Evolutionary conservation across 208 protist species (phyloP).

Genomic region (Crithidia expoeki): DNA sequence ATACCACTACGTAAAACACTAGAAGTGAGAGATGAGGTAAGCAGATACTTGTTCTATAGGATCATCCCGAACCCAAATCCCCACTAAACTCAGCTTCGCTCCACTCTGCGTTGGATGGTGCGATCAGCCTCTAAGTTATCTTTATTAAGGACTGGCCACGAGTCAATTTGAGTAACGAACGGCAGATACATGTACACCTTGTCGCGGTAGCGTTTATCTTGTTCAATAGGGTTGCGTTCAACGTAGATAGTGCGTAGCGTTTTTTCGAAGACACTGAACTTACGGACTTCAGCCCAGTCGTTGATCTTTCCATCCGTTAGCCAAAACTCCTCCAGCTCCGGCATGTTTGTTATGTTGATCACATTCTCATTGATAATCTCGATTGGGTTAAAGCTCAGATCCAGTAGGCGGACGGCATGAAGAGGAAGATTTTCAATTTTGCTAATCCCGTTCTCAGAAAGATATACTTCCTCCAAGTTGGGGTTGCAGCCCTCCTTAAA

Average conservation of each 20-base stretch:
- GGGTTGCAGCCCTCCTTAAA: slow-evolving; percentile 70
- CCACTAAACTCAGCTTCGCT: slow-evolving; percentile 11
- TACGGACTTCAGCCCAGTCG: slow-evolving; percentile 81
- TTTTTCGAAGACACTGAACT: slow-evolving; percentile 60
- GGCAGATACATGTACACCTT: slow-evolving; percentile 87
- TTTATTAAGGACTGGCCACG: slow-evolving; percentile 89
- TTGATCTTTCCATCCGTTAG: slow-evolving; percentile 87
- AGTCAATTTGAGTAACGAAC: slow-evolving; percentile 89
- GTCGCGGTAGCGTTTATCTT: slow-evolving; percentile 88
- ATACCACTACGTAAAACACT: background rate
- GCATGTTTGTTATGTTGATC: slow-evolving; percentile 73
- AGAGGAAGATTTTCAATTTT: slow-evolving; percentile 73
- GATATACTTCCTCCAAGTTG: slow-evolving; percentile 69
- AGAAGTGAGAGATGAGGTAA: background rate
- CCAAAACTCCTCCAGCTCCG: slow-evolving; percentile 89
- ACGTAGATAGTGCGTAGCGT: slow-evolving; percentile 89
- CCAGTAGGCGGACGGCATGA: slow-evolving; percentile 55
- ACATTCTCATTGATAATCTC: slow-evolving; percentile 61
- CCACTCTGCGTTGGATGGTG: slow-evolving; percentile 48
- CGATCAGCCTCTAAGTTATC: slow-evolving; percentile 82
- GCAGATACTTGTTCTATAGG: background rate
- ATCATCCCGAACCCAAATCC: too few species aligned
- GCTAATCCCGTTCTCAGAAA: slow-evolving; percentile 85
- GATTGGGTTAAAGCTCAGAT: slow-evolving; percentile 90
- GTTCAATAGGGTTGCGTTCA: slow-evolving; percentile 89